A percentile compares a stretch with the other conserved stretches of the same genome.
Evolutionary conservation across 805 yeast species (phyloP).

Genomic region (Lachancea thermotolerans): DNA sequence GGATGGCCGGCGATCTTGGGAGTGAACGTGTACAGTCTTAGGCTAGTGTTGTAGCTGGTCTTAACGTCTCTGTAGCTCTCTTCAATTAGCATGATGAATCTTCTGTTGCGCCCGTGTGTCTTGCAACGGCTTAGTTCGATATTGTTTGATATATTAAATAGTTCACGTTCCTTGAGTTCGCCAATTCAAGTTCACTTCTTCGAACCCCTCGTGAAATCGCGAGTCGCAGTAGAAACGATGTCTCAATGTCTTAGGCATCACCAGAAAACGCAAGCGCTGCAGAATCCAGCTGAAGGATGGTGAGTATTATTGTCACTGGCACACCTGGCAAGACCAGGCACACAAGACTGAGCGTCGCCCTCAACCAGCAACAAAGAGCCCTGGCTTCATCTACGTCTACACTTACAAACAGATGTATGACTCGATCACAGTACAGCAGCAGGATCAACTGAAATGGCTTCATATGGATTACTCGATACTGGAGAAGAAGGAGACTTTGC

Average conservation of each 20-base stretch:
- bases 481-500: not conserved
- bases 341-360: not conserved
- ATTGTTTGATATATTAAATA: too few species aligned
- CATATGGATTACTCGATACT: constrained; percentile 7
- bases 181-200: too few species aligned
- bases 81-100: constrained; percentile 54
- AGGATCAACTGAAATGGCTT: constrained; percentile 3
- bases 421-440: not conserved
- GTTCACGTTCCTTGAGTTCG: too few species aligned
- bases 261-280: constrained; percentile 19
- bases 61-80: constrained; percentile 58
- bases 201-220: too few species aligned
- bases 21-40: constrained; percentile 59
- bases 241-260: constrained; percentile 24
- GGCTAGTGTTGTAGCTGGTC: constrained; percentile 59
- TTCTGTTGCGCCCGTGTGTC: not conserved
- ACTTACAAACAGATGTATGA: constrained; percentile 16
- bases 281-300: constrained; percentile 8
- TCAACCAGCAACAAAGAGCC: constrained; percentile 1
- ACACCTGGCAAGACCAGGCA: constrained; percentile 12
- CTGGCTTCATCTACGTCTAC: constrained; percentile 26
- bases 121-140: too few species aligned
- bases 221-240: not conserved
- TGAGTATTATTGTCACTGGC: constrained; percentile 18
- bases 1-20: constrained; percentile 71